Conservation (phyloP, 2,329 filamentous ascomycete species). For the Knufia fluminis region DNA sequence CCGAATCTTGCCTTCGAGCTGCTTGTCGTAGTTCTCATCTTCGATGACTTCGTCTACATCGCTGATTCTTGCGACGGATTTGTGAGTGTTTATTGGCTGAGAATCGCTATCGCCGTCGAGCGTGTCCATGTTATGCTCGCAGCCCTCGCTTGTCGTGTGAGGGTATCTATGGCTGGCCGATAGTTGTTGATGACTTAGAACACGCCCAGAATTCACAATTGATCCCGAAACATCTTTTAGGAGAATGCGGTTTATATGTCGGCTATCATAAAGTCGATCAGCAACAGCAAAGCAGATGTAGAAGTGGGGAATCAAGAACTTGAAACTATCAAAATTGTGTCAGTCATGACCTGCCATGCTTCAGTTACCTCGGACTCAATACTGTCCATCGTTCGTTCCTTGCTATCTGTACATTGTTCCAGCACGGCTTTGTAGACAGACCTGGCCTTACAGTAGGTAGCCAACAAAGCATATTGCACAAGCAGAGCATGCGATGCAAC, state of each 20-base stretch:
- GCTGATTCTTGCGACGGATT: neutral
- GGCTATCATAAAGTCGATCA: neutral
- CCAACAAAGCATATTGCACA: no score
- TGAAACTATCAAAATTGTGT: neutral
- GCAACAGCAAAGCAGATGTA: neutral
- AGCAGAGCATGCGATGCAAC: no score
- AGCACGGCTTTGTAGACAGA: no score
- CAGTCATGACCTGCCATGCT: neutral
- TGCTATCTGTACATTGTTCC: no score
- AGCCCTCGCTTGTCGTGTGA: no score
- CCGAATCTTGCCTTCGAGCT: neutral
- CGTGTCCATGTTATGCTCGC: neutral
- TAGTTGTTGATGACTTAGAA: no score
- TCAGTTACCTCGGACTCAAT: neutral
- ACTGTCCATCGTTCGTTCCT: neutral
- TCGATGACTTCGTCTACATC: neutral
- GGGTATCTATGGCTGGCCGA: no score
- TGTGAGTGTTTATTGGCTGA: neutral
- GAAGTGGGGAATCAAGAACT: neutral
- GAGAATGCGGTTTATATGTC: neutral
- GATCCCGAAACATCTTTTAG: no score
- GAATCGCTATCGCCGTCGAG: neutral
- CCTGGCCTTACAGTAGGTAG: no score
- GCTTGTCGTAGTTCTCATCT: neutral
- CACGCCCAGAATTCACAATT: no score